phyloP scores from a whole-genome alignment of 2,329 filamentous ascomycete species.

The Penicillium oxalicum region DNA sequence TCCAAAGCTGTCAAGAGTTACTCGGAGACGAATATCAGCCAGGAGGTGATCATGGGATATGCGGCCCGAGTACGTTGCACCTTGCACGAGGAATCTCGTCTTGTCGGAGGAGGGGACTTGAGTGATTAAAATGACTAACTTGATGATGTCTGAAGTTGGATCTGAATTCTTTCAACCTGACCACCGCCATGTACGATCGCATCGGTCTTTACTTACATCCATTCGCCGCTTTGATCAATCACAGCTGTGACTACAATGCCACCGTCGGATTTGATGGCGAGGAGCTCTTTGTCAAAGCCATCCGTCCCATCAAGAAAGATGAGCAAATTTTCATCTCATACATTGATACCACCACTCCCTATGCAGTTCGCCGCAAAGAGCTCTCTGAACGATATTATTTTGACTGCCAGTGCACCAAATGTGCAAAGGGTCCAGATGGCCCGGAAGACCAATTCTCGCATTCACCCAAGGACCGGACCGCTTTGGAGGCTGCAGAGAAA shows the following conservation, averaged over 20 bases:
- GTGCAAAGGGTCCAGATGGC: slow-evolving; percentile 25
- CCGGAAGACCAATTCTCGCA: slow-evolving; percentile 16
- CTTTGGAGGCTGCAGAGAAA: slow-evolving; percentile 15
- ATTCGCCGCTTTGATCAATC: slow-evolving; percentile 51
- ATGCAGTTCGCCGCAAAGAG: slow-evolving; percentile 46
- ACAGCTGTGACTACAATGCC: slow-evolving; percentile 58
- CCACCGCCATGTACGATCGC: slow-evolving; percentile 50
- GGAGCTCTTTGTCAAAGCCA: slow-evolving; percentile 46
- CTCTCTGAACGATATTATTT: slow-evolving; percentile 55
- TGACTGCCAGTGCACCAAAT: slow-evolving; percentile 51
- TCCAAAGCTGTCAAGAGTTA: slow-evolving; percentile 51
- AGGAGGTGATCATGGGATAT: slow-evolving; percentile 40
- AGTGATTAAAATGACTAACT: background rate
- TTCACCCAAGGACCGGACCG: slow-evolving; percentile 8
- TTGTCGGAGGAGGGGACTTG: no score
- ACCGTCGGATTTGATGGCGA: slow-evolving; percentile 53
- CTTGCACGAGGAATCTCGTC: background rate
- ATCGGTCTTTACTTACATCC: slow-evolving; percentile 57
- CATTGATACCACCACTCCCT: slow-evolving; percentile 52
- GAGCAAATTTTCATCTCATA: slow-evolving; percentile 60
- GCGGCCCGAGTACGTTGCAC: slow-evolving; percentile 40
- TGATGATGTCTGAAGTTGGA: slow-evolving; percentile 40
- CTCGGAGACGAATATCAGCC: slow-evolving; percentile 42
- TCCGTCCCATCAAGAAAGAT: slow-evolving; percentile 47
- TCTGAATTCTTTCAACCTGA: slow-evolving; percentile 54